These are phyloP conservation scores for Blastosporella zonata DNA, from an alignment of 1,284 basidiomycete genomes.

Conservation along the genomic window DNA sequence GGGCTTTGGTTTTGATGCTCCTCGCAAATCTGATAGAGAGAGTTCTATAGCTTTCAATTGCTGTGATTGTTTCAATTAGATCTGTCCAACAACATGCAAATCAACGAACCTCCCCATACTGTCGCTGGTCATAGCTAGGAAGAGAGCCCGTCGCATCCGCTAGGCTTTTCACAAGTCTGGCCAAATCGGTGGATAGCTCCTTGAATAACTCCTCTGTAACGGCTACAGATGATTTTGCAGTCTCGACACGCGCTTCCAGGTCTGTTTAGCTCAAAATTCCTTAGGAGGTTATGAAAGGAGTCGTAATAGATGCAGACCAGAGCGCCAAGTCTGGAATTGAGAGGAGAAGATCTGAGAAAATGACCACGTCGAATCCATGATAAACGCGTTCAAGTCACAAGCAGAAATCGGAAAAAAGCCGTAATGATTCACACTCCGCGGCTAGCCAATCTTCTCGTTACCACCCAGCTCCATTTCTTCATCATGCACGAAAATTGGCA, in stretches of 20 bases:
- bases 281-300: not conserved
- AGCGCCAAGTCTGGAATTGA: constrained; percentile 15
- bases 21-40: constrained; percentile 47
- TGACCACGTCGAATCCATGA: constrained; percentile 17
- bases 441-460: too few species aligned
- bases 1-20: constrained; percentile 43
- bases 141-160: constrained; percentile 59
- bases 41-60: constrained; percentile 59
- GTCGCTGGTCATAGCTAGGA: constrained; percentile 72
- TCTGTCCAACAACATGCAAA: not conserved
- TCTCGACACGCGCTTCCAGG: constrained; percentile 37
- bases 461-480: too few species aligned
- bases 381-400: too few species aligned
- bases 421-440: too few species aligned
- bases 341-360: constrained; percentile 18
- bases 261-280: constrained; percentile 29
- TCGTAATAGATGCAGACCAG: constrained; percentile 14
- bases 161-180: constrained; percentile 56
- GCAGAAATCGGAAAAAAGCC: too few species aligned
- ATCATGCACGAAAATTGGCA: too few species aligned
- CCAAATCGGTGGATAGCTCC: constrained; percentile 40
- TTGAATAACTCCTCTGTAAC: constrained; percentile 31
- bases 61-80: constrained; percentile 30
- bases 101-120: constrained; percentile 62
- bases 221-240: constrained; percentile 24